phyloP scores from a whole-genome alignment of 2,329 filamentous ascomycete species.

The Aureobasidium sp. region DNA sequence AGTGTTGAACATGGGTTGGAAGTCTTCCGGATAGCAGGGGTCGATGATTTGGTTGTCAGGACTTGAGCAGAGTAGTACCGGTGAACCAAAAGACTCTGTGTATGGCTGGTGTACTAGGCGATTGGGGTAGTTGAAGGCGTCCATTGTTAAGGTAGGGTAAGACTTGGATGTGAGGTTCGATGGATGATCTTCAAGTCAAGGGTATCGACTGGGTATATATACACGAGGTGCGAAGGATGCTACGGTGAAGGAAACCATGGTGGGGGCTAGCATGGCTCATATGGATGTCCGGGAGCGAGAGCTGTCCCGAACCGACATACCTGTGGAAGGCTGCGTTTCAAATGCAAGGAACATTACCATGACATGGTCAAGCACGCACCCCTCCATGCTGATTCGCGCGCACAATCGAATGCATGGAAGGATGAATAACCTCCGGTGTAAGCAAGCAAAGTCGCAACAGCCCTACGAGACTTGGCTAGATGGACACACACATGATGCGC shows the following conservation, averaged over 20 bases:
- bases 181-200: slow-evolving; percentile 10
- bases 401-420: slow-evolving; percentile 8
- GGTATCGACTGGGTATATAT: slow-evolving; percentile 13
- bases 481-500: slow-evolving; percentile 15
- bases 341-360: slow-evolving; percentile 13
- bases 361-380: slow-evolving; percentile 11
- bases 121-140: slow-evolving; percentile 10
- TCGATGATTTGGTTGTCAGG: slow-evolving; percentile 14
- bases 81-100: slow-evolving; percentile 6
- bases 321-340: slow-evolving; percentile 14
- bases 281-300: slow-evolving; percentile 3
- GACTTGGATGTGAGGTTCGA: not conserved
- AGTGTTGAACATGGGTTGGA: slow-evolving; percentile 10
- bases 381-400: slow-evolving; percentile 7
- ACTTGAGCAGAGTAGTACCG: slow-evolving; percentile 10
- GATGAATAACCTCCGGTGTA: slow-evolving; percentile 2
- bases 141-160: not conserved
- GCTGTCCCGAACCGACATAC: slow-evolving; percentile 12
- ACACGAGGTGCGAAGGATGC: slow-evolving; percentile 5
- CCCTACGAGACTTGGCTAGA: slow-evolving; percentile 8
- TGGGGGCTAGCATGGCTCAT: slow-evolving; percentile 13
- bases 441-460: slow-evolving; percentile 12
- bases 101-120: slow-evolving; percentile 1
- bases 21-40: slow-evolving; percentile 8
- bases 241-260: slow-evolving; percentile 7